Evolutionary conservation across 1,284 basidiomycete species (phyloP), one percentile per base, ranked within the genome.

Genomic region (Tremellales sp.): DNA sequence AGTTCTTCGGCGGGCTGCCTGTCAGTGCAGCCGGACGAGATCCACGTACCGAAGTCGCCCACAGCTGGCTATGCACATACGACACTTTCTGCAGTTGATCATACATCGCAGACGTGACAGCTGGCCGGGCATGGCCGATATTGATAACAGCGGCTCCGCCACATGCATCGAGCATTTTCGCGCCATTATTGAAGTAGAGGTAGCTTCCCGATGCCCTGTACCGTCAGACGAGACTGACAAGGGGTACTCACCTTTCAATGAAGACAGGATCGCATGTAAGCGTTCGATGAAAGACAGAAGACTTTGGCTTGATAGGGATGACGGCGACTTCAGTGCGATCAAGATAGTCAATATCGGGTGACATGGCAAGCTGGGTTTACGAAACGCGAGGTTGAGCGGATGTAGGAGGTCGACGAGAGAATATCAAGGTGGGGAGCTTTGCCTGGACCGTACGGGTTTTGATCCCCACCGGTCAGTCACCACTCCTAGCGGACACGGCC

Each of bases 141-240:
- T 83, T 86, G 6, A 81, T 71, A 31, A 91, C 87, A 12, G 88
- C 87, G 5, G 87, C 87, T 28, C 88, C 88, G 37, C 87, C 88
- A 12, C 46, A 41, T 6, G 43, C 55, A 47, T 60, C 57, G 16
- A 60, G 49, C 1, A 58, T 41, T 19, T 46, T 53, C 6, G 18
- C 14, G 1, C 57, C 60, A 26, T 54, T 46, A n/a, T 48, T 34
- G 13, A 49, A 47, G 47, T 58, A 58, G 12, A 65, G 53, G 45
- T 60, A 63, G 40, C 44, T 46, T 16, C 63, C 63, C 26, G 48
- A 24, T n/a, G 53, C 61, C 27, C 45, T 36, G 22, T 19, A 10
- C 10, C 10, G 18, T 19, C 9, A 10, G 9, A 10, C 14, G 10
- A 10, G 18, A 21, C 9, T 36, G 8, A 19, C 10, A 9, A 19